Conservation (phyloP, 169 alveolate species). For the Plasmodium falciparum region DNA sequence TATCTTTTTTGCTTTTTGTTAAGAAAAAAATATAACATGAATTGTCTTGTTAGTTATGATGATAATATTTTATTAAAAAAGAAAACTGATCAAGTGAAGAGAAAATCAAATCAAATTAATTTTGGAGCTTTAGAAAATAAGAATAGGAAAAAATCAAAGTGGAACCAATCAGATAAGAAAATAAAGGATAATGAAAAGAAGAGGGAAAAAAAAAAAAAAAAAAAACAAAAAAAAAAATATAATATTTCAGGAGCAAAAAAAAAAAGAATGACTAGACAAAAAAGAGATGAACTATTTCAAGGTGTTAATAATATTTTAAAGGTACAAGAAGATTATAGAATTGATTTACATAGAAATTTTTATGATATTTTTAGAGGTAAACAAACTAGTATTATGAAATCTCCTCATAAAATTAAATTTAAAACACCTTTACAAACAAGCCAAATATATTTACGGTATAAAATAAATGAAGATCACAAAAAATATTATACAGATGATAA, state of each 20-base stretch:
- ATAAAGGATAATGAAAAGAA: neutral
- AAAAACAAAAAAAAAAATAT: neutral
- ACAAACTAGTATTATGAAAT: neutral
- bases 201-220: neutral
- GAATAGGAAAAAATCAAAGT: neutral
- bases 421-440: neutral
- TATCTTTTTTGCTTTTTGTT: constrained; percentile 33
- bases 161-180: neutral
- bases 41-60: constrained; percentile 17
- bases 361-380: neutral
- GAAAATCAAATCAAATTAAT: neutral
- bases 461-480: constrained; percentile 9
- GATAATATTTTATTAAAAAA: constrained; percentile 48
- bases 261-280: neutral
- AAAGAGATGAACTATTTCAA: neutral
- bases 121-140: constrained; percentile 7
- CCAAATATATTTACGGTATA: constrained; percentile 14
- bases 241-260: neutral
- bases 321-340: neutral
- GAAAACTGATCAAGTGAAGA: no score
- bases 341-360: constrained; percentile 16
- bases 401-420: neutral
- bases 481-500: constrained; percentile 44
- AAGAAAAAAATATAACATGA: constrained; percentile 9
- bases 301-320: constrained; percentile 4